Base-by-base conservation (phyloP, 306 rosid genomes). In the Rosa lucieae region DNA sequence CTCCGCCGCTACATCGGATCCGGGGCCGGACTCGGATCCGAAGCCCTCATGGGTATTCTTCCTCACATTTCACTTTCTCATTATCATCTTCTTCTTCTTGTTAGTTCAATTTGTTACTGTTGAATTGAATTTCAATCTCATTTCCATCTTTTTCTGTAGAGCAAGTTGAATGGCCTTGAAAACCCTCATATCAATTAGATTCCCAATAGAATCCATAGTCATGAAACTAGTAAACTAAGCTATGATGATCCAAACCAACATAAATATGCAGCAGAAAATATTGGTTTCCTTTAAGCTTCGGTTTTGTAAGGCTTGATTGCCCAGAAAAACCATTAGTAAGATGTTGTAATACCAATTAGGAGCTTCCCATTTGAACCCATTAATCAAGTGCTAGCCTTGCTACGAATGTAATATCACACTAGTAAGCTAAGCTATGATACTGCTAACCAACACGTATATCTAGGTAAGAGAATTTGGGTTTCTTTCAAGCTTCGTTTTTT, bases 1-100 rank as follows among this genome's bases (percentile, higher is more conserved):
- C 95, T 96, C 70, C 97, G 99, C 69, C 91, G 96, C 20, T 96
- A 78, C 84, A 93, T 96, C 58, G 99, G 98, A 90, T 83, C 94
- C 74, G 98, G 97, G 43, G 84, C 88, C 44, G 97, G 98, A 44
- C 98, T 93, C 18, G 99, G 99, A 79, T 91, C 98, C 80, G 98
- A 96, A 87, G 96, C 99, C 6, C 82, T 96, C 55, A 93, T 96
- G 98, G 99, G 98, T 96, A 47, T 10, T 17, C 29, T 73, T 6
- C 66, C 47, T 86, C 78, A 3, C 70, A 12, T 6, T 5, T 47
- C 52, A 51, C 65, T 42, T 32, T 37, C 59, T 13, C 73, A 47
- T 58, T 59, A 32, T 32, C 37, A 32, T 32, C 37, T 76, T n/a
- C 8, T n/a, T 56, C 0, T 29, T 61, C 68, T 20, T 3, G n/a